Conservation (phyloP, 2,329 filamentous ascomycete genomes). For the Aspergillus tanneri region DNA sequence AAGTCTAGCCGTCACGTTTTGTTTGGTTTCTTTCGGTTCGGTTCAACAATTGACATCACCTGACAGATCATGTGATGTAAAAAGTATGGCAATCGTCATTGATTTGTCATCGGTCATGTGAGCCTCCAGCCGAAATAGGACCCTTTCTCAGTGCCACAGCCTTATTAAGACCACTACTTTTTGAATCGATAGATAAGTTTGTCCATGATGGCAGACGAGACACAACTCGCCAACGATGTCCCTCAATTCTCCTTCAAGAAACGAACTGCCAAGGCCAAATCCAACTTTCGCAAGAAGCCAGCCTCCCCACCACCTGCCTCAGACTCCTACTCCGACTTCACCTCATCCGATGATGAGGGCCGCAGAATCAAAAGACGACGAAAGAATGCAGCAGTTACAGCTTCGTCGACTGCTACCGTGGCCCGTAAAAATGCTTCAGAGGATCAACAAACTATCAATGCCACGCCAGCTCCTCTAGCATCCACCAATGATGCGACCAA, state of each 20-base stretch:
- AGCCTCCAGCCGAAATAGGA: not conserved
- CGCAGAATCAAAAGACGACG: slow-evolving; percentile 75
- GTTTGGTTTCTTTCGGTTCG: not conserved
- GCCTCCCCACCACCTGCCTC: slow-evolving; percentile 70
- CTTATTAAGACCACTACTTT: not conserved
- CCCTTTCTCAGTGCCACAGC: not conserved
- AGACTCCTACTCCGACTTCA: slow-evolving; percentile 60
- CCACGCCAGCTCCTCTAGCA: slow-evolving; percentile 62
- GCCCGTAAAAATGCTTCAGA: slow-evolving; percentile 44
- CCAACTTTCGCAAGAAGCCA: slow-evolving; percentile 76
- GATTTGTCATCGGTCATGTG: slow-evolving; percentile 6
- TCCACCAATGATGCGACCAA: slow-evolving; percentile 85
- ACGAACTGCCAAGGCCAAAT: slow-evolving; percentile 71
- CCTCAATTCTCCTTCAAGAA: slow-evolving; percentile 70
- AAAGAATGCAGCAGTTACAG: slow-evolving; percentile 66
- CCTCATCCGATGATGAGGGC: slow-evolving; percentile 75
- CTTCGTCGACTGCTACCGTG: slow-evolving; percentile 52
- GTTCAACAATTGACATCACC: not conserved
- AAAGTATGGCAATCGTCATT: not conserved
- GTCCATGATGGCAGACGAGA: slow-evolving; percentile 31
- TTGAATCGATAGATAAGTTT: not conserved
- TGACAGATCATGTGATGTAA: not conserved
- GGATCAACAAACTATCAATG: slow-evolving; percentile 57
- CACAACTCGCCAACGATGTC: slow-evolving; percentile 20
- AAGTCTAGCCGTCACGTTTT: no score